Base-by-base conservation (phyloP, 2,329 filamentous ascomycete genomes). In the Calonectria pseudoturangicola region DNA sequence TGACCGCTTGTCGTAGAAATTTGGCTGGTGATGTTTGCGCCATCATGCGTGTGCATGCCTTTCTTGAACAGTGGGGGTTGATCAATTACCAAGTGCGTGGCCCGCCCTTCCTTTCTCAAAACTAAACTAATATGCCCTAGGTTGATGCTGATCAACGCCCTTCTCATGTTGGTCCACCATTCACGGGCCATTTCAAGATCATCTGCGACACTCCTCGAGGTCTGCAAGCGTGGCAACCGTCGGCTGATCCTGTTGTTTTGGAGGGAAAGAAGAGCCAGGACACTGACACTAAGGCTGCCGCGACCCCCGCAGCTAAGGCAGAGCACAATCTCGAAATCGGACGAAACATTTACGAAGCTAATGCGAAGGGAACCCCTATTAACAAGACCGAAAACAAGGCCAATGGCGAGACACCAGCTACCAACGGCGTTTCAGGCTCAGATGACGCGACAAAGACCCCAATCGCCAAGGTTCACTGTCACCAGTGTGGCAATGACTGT, bases 1-100 rank as follows among this genome's bases (percentile, higher is more conserved):
- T 99, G 68, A 99, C 97, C 13, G 97, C 97, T 64, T 99, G 97
- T 83, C 91, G 97, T 75, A 92, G 97, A 77, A 99, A 99, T 83
- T 86, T 99, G 81, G 97, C 97, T 27, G 97, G 97, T 76, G 97
- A 99, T 85, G 97, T 99, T 39, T 99, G 97, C 86, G 96, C 97
- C 47, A 99, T 99, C 79, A 99, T 99, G 97, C 93, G 97, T 76
- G 96, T 99, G 21, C 97, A 99, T 85, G 94, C 95, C 18, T 99
- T 99, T 86, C 89, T 99, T 43, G 97, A 99, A 86, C 96, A 98
- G 83, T 99, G 97, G 97, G 97, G 97, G 9, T 88, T 99, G 81
- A 98, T 99, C 84, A 99, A 99, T 86, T 99, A 99, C 82, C 97
- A 99, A 89, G 96, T 98, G 72, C 60, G 66, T 5, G 16, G 21